Evolutionary conservation across 2,329 filamentous ascomycete genomes (phyloP).

Genomic region (Calonectria naviculata): DNA sequence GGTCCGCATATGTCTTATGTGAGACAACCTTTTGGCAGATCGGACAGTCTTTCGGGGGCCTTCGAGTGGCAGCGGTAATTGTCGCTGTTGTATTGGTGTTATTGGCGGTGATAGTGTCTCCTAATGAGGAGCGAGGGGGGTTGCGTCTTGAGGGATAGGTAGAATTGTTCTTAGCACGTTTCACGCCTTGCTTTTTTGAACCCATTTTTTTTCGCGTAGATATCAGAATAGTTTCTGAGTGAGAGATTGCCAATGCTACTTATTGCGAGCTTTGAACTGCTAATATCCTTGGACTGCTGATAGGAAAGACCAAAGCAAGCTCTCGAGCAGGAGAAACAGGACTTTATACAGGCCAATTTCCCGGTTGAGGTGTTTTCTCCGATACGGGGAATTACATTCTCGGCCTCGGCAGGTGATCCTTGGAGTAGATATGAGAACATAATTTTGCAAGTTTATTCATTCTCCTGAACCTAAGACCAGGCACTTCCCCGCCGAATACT

Average conservation of each 20-base stretch:
- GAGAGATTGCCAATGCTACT: background rate
- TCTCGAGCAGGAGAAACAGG: background rate
- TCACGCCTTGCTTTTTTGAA: background rate
- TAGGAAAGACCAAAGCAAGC: background rate
- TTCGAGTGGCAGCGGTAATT: background rate
- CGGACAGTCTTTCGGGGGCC: background rate
- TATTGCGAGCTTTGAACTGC: background rate
- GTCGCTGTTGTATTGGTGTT: background rate
- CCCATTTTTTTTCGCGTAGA: background rate
- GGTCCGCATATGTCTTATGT: background rate
- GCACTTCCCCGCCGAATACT: too few relatives aligned
- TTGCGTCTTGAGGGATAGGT: background rate
- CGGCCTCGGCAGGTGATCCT: too few relatives aligned
- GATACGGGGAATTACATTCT: background rate
- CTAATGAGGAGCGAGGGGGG: too few relatives aligned
- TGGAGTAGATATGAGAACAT: too few relatives aligned
- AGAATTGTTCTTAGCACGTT: background rate
- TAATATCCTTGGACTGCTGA: too few relatives aligned
- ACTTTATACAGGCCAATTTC: background rate
- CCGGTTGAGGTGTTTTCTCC: background rate
- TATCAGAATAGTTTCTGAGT: background rate
- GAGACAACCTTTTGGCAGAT: background rate
- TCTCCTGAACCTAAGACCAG: too few relatives aligned
- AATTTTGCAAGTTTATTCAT: too few relatives aligned
- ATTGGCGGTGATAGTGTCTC: background rate